Conservation (phyloP, 306 rosid genomes). For the Fagus crenata region DNA sequence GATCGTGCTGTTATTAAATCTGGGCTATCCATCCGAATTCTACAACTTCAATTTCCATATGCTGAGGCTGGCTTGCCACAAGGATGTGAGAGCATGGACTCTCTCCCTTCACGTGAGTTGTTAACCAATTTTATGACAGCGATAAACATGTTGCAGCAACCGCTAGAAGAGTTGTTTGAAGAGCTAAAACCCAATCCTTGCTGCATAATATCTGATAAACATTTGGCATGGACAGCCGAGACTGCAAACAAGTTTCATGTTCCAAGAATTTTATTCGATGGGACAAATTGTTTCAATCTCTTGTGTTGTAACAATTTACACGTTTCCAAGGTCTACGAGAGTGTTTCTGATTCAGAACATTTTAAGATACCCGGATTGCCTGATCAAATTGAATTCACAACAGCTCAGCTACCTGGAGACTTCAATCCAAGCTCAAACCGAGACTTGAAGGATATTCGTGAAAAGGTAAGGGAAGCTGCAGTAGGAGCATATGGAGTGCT, state of each 20-base stretch:
- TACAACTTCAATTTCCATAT: conserved; percentile 19
- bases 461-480: conserved; percentile 13
- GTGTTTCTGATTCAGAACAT: not conserved
- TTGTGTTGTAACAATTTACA: conserved; percentile 15
- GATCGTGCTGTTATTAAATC: not conserved
- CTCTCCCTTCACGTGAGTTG: conserved; percentile 9
- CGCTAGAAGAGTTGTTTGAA: conserved; percentile 18
- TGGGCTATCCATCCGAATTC: conserved; percentile 22
- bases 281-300: conserved; percentile 25
- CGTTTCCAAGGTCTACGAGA: not conserved
- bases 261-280: conserved; percentile 32
- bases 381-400: conserved; percentile 19
- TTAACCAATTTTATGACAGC: conserved; percentile 19
- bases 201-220: conserved; percentile 20
- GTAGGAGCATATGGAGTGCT: conserved; percentile 27
- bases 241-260: conserved; percentile 24
- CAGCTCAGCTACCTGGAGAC: conserved; percentile 11
- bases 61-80: conserved; percentile 29
- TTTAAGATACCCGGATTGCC: conserved; percentile 31
- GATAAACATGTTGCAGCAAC: conserved; percentile 24
- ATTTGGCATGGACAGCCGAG: conserved; percentile 27
- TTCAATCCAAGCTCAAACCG: not conserved
- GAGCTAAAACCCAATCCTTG: conserved; percentile 13
- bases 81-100: conserved; percentile 32
- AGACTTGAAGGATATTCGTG: not conserved